Evolutionary conservation across 2,329 filamentous ascomycete species (phyloP).

Genomic region (Trichophyton rubrum): DNA sequence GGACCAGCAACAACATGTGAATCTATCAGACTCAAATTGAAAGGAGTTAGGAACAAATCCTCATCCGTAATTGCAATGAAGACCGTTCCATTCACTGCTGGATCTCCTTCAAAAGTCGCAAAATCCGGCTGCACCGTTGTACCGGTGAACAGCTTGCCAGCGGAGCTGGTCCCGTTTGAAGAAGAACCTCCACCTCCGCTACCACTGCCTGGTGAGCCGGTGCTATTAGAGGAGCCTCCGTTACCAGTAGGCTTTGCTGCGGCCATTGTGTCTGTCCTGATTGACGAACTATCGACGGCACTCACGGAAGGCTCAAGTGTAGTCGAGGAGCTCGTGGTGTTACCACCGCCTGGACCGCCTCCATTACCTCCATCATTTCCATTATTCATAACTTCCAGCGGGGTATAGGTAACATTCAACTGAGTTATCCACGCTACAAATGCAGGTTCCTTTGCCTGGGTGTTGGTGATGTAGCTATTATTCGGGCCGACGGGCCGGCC

Average conservation of each 20-base stretch:
- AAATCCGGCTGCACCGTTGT: constrained; percentile 49
- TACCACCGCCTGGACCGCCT: neutral
- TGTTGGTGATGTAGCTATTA: constrained; percentile 62
- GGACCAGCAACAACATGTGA: constrained; percentile 60
- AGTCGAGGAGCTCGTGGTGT: neutral
- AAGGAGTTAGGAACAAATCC: constrained; percentile 58
- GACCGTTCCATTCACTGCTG: constrained; percentile 63
- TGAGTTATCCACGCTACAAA: constrained; percentile 69
- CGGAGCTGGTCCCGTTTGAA: neutral
- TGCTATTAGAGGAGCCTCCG: neutral
- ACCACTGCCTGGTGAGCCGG: neutral
- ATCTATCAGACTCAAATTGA: constrained; percentile 62
- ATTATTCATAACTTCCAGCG: constrained; percentile 29
- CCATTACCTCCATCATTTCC: constrained; percentile 43
- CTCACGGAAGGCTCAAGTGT: neutral
- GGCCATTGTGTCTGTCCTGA: neutral
- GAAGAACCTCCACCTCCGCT: neutral
- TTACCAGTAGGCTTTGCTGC: neutral
- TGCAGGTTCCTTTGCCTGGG: constrained; percentile 43
- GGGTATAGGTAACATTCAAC: constrained; percentile 60
- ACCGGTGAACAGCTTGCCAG: neutral
- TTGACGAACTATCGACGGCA: neutral
- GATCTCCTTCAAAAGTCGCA: constrained; percentile 54
- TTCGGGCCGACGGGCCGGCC: constrained; percentile 62
- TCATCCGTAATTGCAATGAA: constrained; percentile 64